Conservation (phyloP, 1,284 basidiomycete species). For the Heliocybe sulcata region DNA sequence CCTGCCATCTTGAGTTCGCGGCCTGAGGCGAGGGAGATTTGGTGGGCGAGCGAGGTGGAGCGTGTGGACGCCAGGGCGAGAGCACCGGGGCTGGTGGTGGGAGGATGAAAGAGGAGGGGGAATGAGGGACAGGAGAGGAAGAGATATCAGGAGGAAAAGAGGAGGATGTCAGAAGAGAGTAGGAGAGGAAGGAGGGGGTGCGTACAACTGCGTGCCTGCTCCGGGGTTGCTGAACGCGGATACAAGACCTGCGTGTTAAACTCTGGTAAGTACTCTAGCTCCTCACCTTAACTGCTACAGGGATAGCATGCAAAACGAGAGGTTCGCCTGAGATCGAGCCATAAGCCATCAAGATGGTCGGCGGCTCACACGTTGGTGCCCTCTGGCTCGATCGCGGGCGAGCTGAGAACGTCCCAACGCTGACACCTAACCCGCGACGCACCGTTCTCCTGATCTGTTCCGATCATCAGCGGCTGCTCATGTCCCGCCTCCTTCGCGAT, state of each 20-base stretch:
- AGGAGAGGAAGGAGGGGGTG: conserved; percentile 5
- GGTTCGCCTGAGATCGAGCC: too few species aligned
- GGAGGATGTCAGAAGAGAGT: neutral
- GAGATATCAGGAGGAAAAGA: too few species aligned
- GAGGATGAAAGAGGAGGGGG: too few species aligned
- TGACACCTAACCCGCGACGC: too few species aligned
- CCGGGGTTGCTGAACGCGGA: conserved; percentile 50
- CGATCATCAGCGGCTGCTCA: conserved; percentile 47
- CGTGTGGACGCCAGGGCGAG: conserved; percentile 61
- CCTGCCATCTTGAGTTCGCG: conserved; percentile 52
- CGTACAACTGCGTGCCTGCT: conserved; percentile 63
- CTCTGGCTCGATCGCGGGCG: too few species aligned
- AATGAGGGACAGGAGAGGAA: too few species aligned
- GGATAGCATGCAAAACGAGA: too few species aligned
- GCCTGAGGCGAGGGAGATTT: conserved; percentile 41
- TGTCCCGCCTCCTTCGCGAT: conserved; percentile 54
- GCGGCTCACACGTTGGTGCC: too few species aligned
- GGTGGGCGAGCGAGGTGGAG: conserved; percentile 34
- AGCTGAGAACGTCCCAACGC: too few species aligned
- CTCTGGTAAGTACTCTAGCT: too few species aligned
- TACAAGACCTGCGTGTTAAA: conserved; percentile 52
- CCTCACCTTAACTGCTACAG: too few species aligned
- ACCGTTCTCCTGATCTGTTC: conserved; percentile 71
- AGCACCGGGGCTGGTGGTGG: conserved; percentile 62
- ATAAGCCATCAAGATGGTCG: too few species aligned